phyloP scores from a whole-genome alignment of 179 eudicot genomes.

The Gypsophila paniculata region DNA sequence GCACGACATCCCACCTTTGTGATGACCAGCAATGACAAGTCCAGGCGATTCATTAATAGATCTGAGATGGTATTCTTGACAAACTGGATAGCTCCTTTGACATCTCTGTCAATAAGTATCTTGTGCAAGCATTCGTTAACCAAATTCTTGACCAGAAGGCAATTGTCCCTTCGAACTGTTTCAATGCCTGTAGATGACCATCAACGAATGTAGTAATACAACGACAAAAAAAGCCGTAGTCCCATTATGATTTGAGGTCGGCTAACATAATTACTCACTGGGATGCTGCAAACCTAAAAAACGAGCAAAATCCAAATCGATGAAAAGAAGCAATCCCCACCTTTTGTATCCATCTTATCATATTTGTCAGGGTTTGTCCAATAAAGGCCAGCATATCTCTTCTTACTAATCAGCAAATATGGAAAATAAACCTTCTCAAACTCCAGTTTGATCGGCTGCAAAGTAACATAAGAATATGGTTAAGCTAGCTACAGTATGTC shows the following conservation, averaged over 20 bases:
- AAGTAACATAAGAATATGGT: conserved; percentile 5
- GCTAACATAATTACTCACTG: not conserved
- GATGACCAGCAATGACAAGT: conserved; percentile 90
- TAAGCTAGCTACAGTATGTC: conserved; percentile 1
- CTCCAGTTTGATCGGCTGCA: conserved; percentile 93
- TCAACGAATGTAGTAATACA: conserved; percentile 12
- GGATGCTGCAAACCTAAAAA: not conserved
- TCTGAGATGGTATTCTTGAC: conserved; percentile 92
- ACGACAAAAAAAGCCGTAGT: not conserved
- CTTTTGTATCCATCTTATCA: conserved; percentile 99
- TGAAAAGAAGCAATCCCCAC: conserved; percentile 34
- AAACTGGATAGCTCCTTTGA: conserved; percentile 87
- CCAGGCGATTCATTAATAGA: conserved; percentile 95
- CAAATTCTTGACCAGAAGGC: conserved; percentile 87
- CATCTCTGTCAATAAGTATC: conserved; percentile 86
- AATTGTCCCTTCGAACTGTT: conserved; percentile 95
- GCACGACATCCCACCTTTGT: conserved; percentile 58
- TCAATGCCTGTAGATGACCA: conserved; percentile 73
- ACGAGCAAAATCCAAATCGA: conserved; percentile 9
- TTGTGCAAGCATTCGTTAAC: conserved; percentile 89
- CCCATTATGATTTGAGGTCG: not conserved
- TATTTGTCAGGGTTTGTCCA: conserved; percentile 86
- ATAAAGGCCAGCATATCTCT: conserved; percentile 93
- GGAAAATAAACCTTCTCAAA: conserved; percentile 98
- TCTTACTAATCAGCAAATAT: conserved; percentile 89